Evolutionary conservation across 257 asterid species (phyloP).

Genomic region (Primulina tabacum): DNA sequence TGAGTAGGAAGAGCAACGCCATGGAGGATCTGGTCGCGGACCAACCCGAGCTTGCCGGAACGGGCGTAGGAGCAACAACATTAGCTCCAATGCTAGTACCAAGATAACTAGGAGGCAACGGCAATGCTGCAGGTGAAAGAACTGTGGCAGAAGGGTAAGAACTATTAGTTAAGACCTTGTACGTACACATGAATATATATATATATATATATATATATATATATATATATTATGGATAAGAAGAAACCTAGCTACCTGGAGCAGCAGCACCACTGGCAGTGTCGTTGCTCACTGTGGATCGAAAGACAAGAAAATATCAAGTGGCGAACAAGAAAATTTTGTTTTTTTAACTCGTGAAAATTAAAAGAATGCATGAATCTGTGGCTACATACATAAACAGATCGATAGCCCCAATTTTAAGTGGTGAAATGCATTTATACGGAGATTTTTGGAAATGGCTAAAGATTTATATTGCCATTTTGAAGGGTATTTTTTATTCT

Average conservation of each 20-base stretch:
- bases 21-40: conserved; percentile 26
- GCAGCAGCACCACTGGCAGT: conserved; percentile 34
- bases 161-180: background rate
- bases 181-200: no score
- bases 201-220: no score
- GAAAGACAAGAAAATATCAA: conserved; percentile 10
- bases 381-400: background rate
- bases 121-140: conserved; percentile 40
- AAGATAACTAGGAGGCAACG: conserved; percentile 38
- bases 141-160: conserved; percentile 33
- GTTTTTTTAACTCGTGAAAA: background rate
- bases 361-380: background rate
- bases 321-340: background rate
- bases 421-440: background rate
- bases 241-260: conserved; percentile 52
- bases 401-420: background rate
- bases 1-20: conserved; percentile 22
- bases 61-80: conserved; percentile 42
- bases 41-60: conserved; percentile 43
- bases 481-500: no score
- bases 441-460: background rate
- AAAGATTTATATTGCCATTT: background rate
- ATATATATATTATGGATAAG: no score
- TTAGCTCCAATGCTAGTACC: conserved; percentile 26
- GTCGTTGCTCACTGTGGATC: conserved; percentile 44